phyloP scores from a whole-genome alignment of 805 yeast species.

The Ogataea salicorniae region DNA sequence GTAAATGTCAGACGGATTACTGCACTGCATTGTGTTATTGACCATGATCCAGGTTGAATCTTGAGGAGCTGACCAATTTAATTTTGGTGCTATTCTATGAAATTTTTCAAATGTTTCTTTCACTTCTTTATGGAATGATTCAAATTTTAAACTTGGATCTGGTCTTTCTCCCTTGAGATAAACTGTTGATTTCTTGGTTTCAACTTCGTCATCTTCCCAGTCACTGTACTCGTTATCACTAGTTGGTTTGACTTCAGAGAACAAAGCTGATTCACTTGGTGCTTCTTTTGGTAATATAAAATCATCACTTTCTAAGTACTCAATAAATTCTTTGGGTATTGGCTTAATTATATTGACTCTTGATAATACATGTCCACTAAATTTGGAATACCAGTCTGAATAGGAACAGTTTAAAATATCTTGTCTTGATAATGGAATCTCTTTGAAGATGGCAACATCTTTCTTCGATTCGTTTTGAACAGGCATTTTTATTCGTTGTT shows the following conservation, averaged over 20 bases:
- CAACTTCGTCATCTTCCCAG: slow-evolving; percentile 53
- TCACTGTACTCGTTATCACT: slow-evolving; percentile 70
- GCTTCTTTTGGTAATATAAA: slow-evolving; percentile 53
- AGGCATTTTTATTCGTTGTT: too few species aligned
- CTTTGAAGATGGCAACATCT: slow-evolving; percentile 18
- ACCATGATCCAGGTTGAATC: slow-evolving; percentile 92
- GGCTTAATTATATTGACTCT: slow-evolving; percentile 50
- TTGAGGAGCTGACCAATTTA: slow-evolving; percentile 96
- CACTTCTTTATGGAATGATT: slow-evolving; percentile 54
- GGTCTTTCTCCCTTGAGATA: slow-evolving; percentile 11
- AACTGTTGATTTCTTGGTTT: background rate
- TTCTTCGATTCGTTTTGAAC: background rate
- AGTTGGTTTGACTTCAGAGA: slow-evolving; percentile 30
- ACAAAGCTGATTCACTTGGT: slow-evolving; percentile 26
- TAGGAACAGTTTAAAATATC: slow-evolving; percentile 50
- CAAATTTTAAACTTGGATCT: slow-evolving; percentile 49
- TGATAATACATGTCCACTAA: slow-evolving; percentile 41
- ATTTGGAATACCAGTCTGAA: slow-evolving; percentile 55
- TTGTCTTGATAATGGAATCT: slow-evolving; percentile 25
- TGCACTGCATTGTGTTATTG: slow-evolving; percentile 70
- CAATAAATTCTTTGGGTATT: slow-evolving; percentile 51
- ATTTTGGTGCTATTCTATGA: slow-evolving; percentile 74
- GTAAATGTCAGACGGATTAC: slow-evolving; percentile 68
- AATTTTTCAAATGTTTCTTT: slow-evolving; percentile 39
- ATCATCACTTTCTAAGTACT: slow-evolving; percentile 63